Evolutionary conservation across 2,329 filamentous ascomycete genomes (phyloP), one percentile per base, ranked within the genome.

Genomic region (Shiraia sp.): DNA sequence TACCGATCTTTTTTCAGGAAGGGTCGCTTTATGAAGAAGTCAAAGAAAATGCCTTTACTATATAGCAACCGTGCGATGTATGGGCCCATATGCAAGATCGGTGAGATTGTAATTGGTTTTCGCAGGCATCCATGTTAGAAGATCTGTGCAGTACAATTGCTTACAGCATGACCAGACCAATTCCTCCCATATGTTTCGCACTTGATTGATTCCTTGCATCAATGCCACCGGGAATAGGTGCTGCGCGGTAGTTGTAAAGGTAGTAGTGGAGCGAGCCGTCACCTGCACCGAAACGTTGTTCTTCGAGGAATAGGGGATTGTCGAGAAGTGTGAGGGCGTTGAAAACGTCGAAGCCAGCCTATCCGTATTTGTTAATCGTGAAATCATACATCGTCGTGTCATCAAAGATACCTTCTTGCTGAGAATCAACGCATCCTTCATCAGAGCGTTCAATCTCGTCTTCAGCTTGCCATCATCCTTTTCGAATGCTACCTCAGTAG

Each of bases 211-310:
- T 95, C 62, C 80, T 82, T 60, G 80, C 79, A 68, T 96, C 85
- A 30, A 97, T 84, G 15, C 93, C 93, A 34, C 93, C 91, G 1
- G 82, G 75, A 60, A 99, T 87, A n/a, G 85, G 83, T 46, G 88
- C 85, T 10, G 90, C 88, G 42, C 90, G 84, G 76, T 96, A 99
- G 73, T 99, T 99, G 79, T 95, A 99, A 23, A 99, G 77, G 71
- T 99, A 99, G 74, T 91, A 99, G 71, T 99, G 90, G 58, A 99
- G 77, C 69, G 93, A 90, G 32, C 93, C 93, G 68, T 99, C 93
- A 23, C 93, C 93, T 4, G 87, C 85, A 31, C 92, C 93, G 61
- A 96, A 99, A 71, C 95, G 95, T 65, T 96, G 89, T 55, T 96
- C 80, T 65, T 92, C 86, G 5, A 99, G 78, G 80, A 99, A 97